A percentile compares a stretch with the other conserved stretches of the same genome.
These are phyloP conservation scores for Eurotiales sp. DNA, from an alignment of 2,329 filamentous ascomycete species.

Conservation along the genomic window DNA sequence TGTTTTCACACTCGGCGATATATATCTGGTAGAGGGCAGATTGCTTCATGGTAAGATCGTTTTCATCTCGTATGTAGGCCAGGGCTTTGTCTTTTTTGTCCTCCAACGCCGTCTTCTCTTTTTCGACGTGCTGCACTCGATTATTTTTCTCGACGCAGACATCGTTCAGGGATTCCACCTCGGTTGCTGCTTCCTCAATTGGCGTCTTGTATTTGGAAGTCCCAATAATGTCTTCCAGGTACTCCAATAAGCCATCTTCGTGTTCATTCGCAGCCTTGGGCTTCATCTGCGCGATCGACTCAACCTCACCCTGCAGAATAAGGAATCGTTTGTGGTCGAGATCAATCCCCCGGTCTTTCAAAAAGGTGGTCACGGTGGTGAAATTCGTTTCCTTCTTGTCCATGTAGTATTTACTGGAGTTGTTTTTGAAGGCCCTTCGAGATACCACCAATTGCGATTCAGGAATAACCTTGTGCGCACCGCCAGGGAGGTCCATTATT, in stretches of 20 bases:
- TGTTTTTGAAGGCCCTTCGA: conserved; percentile 93
- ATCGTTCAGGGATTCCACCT: conserved; percentile 91
- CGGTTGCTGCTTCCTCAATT: conserved; percentile 86
- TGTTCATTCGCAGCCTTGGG: conserved; percentile 92
- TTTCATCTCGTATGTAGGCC: conserved; percentile 85
- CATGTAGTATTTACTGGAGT: conserved; percentile 97
- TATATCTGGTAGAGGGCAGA: conserved; percentile 91
- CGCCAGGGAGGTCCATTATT: conserved; percentile 80
- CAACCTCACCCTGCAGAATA: conserved; percentile 95
- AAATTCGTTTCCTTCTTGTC: conserved; percentile 87
- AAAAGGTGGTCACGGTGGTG: conserved; percentile 80
- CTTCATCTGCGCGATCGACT: conserved; percentile 99
- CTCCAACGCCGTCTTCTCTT: conserved; percentile 87
- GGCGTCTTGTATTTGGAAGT: conserved; percentile 98
- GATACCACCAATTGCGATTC: conserved; percentile 85
- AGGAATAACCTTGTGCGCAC: conserved; percentile 71
- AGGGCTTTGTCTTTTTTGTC: conserved; percentile 96
- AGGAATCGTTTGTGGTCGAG: conserved; percentile 97
- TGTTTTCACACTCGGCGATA: conserved; percentile 82
- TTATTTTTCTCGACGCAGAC: conserved; percentile 92
- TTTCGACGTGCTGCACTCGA: conserved; percentile 95
- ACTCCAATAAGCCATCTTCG: conserved; percentile 92
- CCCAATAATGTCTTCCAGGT: conserved; percentile 96
- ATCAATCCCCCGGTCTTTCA: conserved; percentile 86
- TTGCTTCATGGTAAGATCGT: conserved; percentile 85